A percentile compares a stretch with the other conserved stretches of the same genome.
Conservation (phyloP, 371 early-diverging fungal species). For the Apophysomyces elegans region DNA sequence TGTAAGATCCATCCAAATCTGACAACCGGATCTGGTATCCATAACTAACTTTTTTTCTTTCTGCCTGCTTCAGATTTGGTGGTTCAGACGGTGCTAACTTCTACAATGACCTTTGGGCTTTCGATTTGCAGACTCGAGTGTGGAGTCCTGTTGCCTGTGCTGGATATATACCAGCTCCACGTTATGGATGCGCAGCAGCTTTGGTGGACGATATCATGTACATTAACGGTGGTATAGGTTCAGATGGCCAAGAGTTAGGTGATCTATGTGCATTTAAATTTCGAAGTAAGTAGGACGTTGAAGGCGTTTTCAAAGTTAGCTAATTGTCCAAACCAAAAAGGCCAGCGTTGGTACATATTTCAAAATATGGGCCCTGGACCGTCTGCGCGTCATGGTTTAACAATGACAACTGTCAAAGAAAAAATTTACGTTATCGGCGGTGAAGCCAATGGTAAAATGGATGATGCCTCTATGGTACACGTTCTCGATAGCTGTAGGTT, state of each 20-base stretch:
- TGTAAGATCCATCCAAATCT: slow-evolving; percentile 42
- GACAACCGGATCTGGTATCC: no score
- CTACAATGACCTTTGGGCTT: slow-evolving; percentile 80
- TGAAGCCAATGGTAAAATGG: slow-evolving; percentile 53
- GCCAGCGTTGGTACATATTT: slow-evolving; percentile 77
- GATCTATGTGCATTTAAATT: slow-evolving; percentile 79
- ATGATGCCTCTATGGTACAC: slow-evolving; percentile 57
- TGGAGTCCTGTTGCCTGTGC: slow-evolving; percentile 69
- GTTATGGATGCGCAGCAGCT: slow-evolving; percentile 68
- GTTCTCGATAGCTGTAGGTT: slow-evolving; percentile 69
- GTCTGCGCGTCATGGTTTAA: slow-evolving; percentile 65
- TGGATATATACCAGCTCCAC: slow-evolving; percentile 69
- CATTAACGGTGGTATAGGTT: slow-evolving; percentile 72
- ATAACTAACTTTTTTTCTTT: slow-evolving; percentile 10
- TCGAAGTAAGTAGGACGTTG: slow-evolving; percentile 44
- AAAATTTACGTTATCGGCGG: slow-evolving; percentile 73
- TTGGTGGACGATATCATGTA: slow-evolving; percentile 79
- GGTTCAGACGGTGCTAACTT: slow-evolving; percentile 71
- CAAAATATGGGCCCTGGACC: slow-evolving; percentile 73
- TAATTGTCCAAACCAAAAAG: slow-evolving; percentile 23
- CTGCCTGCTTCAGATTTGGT: slow-evolving; percentile 61
- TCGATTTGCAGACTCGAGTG: slow-evolving; percentile 55
- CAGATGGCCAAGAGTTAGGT: slow-evolving; percentile 62
- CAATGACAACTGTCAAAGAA: slow-evolving; percentile 67
- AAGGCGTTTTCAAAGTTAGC: not conserved